A percentile compares a stretch with the other conserved stretches of the same genome.
Evolutionary conservation across 208 protist species (phyloP).

Genomic region (Naegleria fowleri): DNA sequence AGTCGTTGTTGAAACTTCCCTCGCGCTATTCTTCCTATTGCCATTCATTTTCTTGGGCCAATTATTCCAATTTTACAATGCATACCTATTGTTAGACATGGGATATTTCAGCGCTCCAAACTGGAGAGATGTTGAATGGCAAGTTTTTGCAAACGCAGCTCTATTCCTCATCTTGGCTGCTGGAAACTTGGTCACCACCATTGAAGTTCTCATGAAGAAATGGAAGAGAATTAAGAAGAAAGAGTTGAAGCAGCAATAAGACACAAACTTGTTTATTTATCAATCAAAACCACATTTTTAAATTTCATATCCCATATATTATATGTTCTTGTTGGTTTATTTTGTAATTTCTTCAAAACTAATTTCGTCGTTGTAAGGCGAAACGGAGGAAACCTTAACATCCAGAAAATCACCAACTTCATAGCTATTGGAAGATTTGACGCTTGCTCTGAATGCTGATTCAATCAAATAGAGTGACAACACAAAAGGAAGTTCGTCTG

Average conservation of each 20-base stretch:
- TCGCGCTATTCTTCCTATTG: background rate
- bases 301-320: no score
- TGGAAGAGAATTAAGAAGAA: background rate
- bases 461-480: background rate
- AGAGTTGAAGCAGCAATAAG: background rate
- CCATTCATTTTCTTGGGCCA: constrained; percentile 18
- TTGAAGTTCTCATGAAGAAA: background rate
- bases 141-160: background rate
- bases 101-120: background rate
- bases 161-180: background rate
- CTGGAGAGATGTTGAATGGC: background rate
- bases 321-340: no score
- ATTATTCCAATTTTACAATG: background rate
- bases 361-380: background rate
- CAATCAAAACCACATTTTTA: no score
- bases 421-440: background rate
- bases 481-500: background rate
- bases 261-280: no score
- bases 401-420: background rate
- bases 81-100: background rate
- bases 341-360: background rate
- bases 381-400: background rate
- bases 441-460: background rate
- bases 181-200: background rate
- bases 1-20: background rate